phyloP scores from a whole-genome alignment of 2,329 filamentous ascomycete genomes.

The Pseudogymnoascus sp. region DNA sequence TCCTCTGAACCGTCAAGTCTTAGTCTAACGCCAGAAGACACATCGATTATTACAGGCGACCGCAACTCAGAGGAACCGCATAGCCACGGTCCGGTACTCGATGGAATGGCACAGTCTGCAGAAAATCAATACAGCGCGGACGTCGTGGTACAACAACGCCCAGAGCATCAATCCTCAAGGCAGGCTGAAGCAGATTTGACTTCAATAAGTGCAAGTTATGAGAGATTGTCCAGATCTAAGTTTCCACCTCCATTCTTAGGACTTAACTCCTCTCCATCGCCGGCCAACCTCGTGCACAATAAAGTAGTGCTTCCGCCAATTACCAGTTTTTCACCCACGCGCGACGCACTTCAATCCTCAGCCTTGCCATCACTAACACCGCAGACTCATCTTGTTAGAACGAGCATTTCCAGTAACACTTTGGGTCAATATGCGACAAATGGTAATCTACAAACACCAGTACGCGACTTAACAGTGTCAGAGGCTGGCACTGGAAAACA shows the following conservation, averaged over 20 bases:
- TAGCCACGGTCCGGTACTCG: neutral
- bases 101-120: neutral
- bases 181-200: no score
- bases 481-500: neutral
- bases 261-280: neutral
- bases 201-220: no score
- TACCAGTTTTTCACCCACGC: neutral
- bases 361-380: neutral
- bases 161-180: no score
- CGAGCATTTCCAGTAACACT: neutral
- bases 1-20: neutral
- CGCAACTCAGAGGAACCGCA: neutral
- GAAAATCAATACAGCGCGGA: no score
- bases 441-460: neutral
- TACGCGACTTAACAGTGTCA: no score
- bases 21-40: neutral
- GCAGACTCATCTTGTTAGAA: neutral
- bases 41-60: neutral
- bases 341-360: neutral
- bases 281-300: neutral
- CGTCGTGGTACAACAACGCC: no score
- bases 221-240: no score
- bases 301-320: neutral
- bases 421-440: neutral
- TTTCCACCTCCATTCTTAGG: no score